Conservation (phyloP, 768 basidiomycete species). For the Boletus tylopilopsis region DNA sequence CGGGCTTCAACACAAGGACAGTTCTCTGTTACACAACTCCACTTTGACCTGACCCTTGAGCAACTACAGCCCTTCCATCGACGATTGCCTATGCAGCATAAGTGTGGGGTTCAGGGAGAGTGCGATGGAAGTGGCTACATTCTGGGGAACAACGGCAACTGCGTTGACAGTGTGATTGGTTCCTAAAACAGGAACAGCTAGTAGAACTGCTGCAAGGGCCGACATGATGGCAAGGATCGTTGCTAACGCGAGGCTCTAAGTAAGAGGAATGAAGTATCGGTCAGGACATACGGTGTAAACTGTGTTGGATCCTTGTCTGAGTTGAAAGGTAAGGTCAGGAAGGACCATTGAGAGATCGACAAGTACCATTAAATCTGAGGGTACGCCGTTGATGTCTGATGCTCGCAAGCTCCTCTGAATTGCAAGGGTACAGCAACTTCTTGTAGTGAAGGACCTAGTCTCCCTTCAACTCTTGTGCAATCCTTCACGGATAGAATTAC, state of each 20-base stretch:
- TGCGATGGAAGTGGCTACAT: slow-evolving; percentile 34
- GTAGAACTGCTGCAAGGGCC: slow-evolving; percentile 48
- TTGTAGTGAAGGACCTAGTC: slow-evolving; percentile 24
- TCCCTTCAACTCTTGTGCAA: slow-evolving; percentile 1
- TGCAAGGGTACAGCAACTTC: slow-evolving; percentile 6
- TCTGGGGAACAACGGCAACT: slow-evolving; percentile 49
- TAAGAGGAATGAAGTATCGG: background rate
- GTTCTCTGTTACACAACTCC: slow-evolving; percentile 34
- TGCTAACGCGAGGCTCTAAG: slow-evolving; percentile 28
- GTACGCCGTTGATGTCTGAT: slow-evolving; percentile 7
- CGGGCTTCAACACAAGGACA: slow-evolving; percentile 51
- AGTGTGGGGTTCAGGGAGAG: background rate
- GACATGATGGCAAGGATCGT: slow-evolving; percentile 50
- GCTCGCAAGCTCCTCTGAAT: background rate
- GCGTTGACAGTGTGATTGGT: slow-evolving; percentile 51
- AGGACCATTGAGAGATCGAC: background rate
- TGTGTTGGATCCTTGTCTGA: slow-evolving; percentile 15
- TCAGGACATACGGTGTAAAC: slow-evolving; percentile 26
- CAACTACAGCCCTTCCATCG: slow-evolving; percentile 60
- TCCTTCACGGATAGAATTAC: slow-evolving; percentile 28
- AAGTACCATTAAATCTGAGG: slow-evolving; percentile 21
- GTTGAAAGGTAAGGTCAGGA: slow-evolving; percentile 5
- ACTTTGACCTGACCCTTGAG: slow-evolving; percentile 19
- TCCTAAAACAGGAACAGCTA: slow-evolving; percentile 48
- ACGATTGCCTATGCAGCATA: slow-evolving; percentile 40